Evolutionary conservation across 1,284 basidiomycete species (phyloP).

Genomic region (Cutaneotrichosporon sp.): DNA sequence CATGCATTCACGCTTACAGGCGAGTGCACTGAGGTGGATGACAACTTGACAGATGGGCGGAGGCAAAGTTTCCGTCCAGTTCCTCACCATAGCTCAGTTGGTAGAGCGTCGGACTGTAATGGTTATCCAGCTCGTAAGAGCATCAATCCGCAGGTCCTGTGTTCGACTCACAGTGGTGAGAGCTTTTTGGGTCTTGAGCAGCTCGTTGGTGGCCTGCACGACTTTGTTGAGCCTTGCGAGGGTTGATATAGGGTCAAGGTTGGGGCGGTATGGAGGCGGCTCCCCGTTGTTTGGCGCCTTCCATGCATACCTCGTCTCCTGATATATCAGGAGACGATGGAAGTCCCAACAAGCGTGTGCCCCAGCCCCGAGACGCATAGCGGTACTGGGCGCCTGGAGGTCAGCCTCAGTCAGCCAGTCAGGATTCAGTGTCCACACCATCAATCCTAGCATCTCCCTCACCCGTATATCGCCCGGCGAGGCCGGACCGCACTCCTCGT

Average conservation of each 20-base stretch:
- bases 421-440: too few species aligned
- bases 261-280: too few species aligned
- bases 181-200: not conserved
- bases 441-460: too few species aligned
- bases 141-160: conserved; percentile 10
- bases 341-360: too few species aligned
- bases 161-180: conserved; percentile 11
- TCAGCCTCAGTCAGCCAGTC: too few species aligned
- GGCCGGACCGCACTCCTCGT: too few species aligned
- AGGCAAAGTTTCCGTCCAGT: not conserved
- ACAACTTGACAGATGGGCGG: not conserved
- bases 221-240: not conserved
- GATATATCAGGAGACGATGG: too few species aligned
- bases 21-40: not conserved
- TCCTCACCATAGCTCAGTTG: conserved; percentile 11
- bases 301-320: too few species aligned
- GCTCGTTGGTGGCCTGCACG: not conserved
- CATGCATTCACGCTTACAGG: not conserved
- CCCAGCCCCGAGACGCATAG: too few species aligned
- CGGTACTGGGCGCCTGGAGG: too few species aligned
- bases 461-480: too few species aligned
- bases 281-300: too few species aligned
- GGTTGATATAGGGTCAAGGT: not conserved
- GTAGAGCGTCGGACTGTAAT: conserved; percentile 13
- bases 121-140: not conserved